These are phyloP conservation scores for Trichoderma koningii DNA, from an alignment of 2,329 filamentous ascomycete species.

Conservation along the genomic window DNA sequence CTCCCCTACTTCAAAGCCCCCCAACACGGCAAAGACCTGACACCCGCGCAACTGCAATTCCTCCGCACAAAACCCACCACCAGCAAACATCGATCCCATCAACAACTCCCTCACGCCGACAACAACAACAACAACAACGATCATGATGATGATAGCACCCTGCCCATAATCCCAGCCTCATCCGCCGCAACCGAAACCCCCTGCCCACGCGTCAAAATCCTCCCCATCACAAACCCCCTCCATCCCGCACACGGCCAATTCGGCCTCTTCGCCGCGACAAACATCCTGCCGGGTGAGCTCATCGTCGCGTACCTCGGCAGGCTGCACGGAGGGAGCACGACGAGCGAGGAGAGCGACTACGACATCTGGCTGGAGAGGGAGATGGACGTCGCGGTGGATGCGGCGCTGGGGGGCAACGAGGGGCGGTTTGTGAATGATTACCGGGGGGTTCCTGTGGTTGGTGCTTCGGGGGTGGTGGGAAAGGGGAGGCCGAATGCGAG, in stretches of 20 bases:
- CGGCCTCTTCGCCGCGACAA: slow-evolving; percentile 61
- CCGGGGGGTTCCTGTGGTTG: slow-evolving; percentile 49
- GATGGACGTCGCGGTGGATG: slow-evolving; percentile 61
- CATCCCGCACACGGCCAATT: slow-evolving; percentile 62
- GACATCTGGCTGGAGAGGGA: slow-evolving; percentile 65
- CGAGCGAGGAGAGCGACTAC: slow-evolving; percentile 52
- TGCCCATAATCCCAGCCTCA: slow-evolving; percentile 32
- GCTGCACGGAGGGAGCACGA: slow-evolving; percentile 48
- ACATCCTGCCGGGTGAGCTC: slow-evolving; percentile 56
- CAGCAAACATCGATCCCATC: too few relatives aligned
- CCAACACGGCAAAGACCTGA: slow-evolving; percentile 50
- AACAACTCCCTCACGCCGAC: too few relatives aligned
- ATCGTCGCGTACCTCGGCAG: slow-evolving; percentile 65
- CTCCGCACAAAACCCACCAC: slow-evolving; percentile 38
- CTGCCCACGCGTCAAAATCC: slow-evolving; percentile 55
- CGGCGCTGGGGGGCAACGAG: slow-evolving; percentile 60
- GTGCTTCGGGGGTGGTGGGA: too few relatives aligned
- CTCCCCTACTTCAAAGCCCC: slow-evolving; percentile 57
- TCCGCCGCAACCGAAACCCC: slow-evolving; percentile 46
- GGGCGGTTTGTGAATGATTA: slow-evolving; percentile 69
- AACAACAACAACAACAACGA: too few relatives aligned
- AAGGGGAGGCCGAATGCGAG: slow-evolving; percentile 57
- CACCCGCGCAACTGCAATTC: slow-evolving; percentile 44
- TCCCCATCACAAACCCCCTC: slow-evolving; percentile 49
- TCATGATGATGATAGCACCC: neutral